Percentiles rank a stretch among this genome's conserved stretches.
Conservation (phyloP, 2,329 filamentous ascomycete genomes). For the Nemania sp. region DNA sequence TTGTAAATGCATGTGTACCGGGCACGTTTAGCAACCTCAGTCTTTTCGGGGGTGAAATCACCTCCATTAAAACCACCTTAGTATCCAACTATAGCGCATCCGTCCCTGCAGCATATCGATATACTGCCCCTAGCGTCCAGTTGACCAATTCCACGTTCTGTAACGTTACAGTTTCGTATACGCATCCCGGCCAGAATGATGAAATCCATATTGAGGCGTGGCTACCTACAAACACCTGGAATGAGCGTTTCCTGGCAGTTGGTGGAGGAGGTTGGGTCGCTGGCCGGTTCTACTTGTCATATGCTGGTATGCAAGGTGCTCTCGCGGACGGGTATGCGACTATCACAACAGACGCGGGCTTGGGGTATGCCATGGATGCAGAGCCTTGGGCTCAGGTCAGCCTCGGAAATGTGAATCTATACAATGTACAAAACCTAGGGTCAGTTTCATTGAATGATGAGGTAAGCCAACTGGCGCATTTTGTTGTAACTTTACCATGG, state of each 20-base stretch:
- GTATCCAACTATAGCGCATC: constrained; percentile 38
- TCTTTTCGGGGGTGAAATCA: constrained; percentile 12
- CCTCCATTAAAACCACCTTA: constrained; percentile 15
- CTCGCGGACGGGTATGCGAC: constrained; percentile 46
- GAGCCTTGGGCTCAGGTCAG: constrained; percentile 37
- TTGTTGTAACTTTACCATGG: background rate
- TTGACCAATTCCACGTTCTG: constrained; percentile 49
- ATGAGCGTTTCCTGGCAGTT: constrained; percentile 53
- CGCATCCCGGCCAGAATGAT: constrained; percentile 56
- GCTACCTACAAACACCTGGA: constrained; percentile 53
- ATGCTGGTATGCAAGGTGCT: constrained; percentile 40
- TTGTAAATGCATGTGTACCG: constrained; percentile 4
- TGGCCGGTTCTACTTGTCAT: constrained; percentile 38
- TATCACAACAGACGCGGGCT: constrained; percentile 47
- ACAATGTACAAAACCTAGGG: constrained; percentile 47
- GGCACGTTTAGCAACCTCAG: constrained; percentile 8
- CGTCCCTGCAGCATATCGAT: constrained; percentile 30
- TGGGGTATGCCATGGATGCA: constrained; percentile 30
- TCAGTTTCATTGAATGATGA: constrained; percentile 47
- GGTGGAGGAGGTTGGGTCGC: constrained; percentile 55
- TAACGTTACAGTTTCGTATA: constrained; percentile 58
- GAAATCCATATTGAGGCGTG: constrained; percentile 53
- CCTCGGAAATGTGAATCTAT: constrained; percentile 46
- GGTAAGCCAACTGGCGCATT: constrained; percentile 21
- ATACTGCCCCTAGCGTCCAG: constrained; percentile 24